phyloP scores from a whole-genome alignment of 1,139 yeast species.

The Geotrichum klebahnii region DNA sequence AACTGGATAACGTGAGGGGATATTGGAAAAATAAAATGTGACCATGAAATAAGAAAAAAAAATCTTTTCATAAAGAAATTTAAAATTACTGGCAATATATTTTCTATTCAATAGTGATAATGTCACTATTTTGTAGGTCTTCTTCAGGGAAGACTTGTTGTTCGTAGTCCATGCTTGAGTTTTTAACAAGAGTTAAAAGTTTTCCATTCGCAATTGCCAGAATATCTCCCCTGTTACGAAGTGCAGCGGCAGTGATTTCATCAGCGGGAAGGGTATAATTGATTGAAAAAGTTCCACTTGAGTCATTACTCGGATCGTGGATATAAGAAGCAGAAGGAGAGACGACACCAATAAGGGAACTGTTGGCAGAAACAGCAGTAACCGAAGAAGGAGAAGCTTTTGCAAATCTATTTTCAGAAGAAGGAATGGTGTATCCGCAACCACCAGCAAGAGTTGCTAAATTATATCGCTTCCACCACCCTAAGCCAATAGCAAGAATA shows the following conservation, averaged over 20 bases:
- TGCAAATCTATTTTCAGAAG: slow-evolving; percentile 24
- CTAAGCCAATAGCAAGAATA: slow-evolving; percentile 37
- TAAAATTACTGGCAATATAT: no score
- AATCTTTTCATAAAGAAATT: no score
- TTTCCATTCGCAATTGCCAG: slow-evolving; percentile 20
- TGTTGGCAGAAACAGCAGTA: slow-evolving; percentile 7
- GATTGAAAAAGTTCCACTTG: slow-evolving; percentile 1
- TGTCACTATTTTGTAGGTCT: not conserved
- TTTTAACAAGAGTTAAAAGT: slow-evolving; percentile 15
- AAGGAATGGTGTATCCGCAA: slow-evolving; percentile 32
- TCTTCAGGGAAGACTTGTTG: not conserved
- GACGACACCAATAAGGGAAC: slow-evolving; percentile 13
- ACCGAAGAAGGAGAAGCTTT: slow-evolving; percentile 6
- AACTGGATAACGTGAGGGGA: no score
- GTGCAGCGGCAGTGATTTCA: slow-evolving; percentile 19
- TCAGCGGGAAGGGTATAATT: slow-evolving; percentile 14
- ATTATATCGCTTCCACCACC: slow-evolving; percentile 39
- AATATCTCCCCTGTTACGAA: slow-evolving; percentile 19
- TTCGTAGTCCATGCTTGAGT: slow-evolving; percentile 8
- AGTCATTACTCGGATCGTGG: slow-evolving; percentile 16
- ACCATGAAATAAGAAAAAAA: no score
- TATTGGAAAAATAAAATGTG: no score
- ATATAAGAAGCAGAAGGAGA: slow-evolving; percentile 6
- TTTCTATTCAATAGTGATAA: slow-evolving; percentile 4
- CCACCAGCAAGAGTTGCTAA: slow-evolving; percentile 30